Evolutionary conservation across 2,329 filamentous ascomycete genomes (phyloP).

Genomic region (Colletotrichum sublineola): DNA sequence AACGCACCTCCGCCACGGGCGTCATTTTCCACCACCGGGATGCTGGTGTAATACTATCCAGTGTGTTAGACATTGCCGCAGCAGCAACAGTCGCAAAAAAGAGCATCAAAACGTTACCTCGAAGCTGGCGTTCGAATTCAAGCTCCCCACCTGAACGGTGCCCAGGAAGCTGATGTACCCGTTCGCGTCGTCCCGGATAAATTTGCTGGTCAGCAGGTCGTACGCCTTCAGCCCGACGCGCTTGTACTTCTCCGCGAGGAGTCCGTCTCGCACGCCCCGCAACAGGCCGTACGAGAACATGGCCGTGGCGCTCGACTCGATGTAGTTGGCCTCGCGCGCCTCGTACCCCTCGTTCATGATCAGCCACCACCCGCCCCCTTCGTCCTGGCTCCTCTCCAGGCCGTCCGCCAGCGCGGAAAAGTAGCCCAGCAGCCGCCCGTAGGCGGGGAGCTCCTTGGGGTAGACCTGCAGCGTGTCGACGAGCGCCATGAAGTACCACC

Average conservation of each 20-base stretch:
- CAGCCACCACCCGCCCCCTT: constrained; percentile 68
- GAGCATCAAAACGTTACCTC: constrained; percentile 52
- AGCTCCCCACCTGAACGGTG: constrained; percentile 65
- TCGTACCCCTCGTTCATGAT: constrained; percentile 65
- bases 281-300: constrained; percentile 69
- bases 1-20: constrained; percentile 23
- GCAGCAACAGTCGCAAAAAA: too few relatives aligned
- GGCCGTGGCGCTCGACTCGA: constrained; percentile 70
- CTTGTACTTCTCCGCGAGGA: constrained; percentile 53
- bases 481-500: constrained; percentile 67
- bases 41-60: constrained; percentile 26
- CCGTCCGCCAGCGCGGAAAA: constrained; percentile 57
- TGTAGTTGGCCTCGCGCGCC: constrained; percentile 66
- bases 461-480: constrained; percentile 64
- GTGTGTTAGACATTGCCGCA: not conserved
- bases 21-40: constrained; percentile 33
- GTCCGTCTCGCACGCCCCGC: constrained; percentile 53
- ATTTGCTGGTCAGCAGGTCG: constrained; percentile 55
- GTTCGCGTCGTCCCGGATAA: constrained; percentile 61
- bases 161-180: constrained; percentile 64
- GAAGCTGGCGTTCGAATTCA: constrained; percentile 63
- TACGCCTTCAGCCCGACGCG: constrained; percentile 52
- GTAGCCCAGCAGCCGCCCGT: constrained; percentile 53
- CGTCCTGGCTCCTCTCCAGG: constrained; percentile 57
- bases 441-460: constrained; percentile 53